These are phyloP conservation scores for Yamadazyma oceani DNA, from an alignment of 1,139 yeast species.

Conservation along the genomic window DNA sequence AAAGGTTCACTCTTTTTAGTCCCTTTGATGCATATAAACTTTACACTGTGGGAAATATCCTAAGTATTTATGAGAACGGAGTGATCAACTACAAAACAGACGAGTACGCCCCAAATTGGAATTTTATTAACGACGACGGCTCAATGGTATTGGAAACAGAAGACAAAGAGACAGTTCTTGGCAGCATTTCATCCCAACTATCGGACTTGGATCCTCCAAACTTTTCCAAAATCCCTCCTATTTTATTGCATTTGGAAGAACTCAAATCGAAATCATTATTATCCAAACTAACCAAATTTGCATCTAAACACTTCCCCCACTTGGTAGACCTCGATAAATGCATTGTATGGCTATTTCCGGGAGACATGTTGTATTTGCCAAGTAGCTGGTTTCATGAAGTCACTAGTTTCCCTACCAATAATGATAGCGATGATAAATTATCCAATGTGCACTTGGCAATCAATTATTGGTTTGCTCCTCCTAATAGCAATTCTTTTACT, in stretches of 20 bases:
- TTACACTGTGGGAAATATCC: slow-evolving; percentile 60
- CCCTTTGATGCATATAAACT: slow-evolving; percentile 60
- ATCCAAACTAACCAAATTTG: slow-evolving; percentile 27
- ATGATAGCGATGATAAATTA: slow-evolving; percentile 10
- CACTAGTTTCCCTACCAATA: slow-evolving; percentile 52
- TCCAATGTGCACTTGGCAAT: slow-evolving; percentile 54
- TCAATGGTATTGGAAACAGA: slow-evolving; percentile 39
- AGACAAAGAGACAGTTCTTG: neutral
- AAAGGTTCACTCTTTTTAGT: slow-evolving; percentile 63
- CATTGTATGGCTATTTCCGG: slow-evolving; percentile 53
- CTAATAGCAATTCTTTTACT: slow-evolving; percentile 32
- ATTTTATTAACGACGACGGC: slow-evolving; percentile 60
- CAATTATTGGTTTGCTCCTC: slow-evolving; percentile 76
- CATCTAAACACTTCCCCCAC: slow-evolving; percentile 44
- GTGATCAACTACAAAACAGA: slow-evolving; percentile 60
- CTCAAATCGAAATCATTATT: slow-evolving; percentile 28
- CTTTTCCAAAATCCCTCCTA: slow-evolving; percentile 63
- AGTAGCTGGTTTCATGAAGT: slow-evolving; percentile 86
- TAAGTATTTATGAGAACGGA: slow-evolving; percentile 55
- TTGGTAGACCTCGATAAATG: slow-evolving; percentile 41
- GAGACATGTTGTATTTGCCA: slow-evolving; percentile 69
- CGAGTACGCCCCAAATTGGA: slow-evolving; percentile 58
- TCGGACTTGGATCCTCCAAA: slow-evolving; percentile 60
- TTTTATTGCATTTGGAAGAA: slow-evolving; percentile 58
- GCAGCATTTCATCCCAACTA: neutral